phyloP scores from a whole-genome alignment of 768 basidiomycete species.

The Gelatoporia subvermispora region DNA sequence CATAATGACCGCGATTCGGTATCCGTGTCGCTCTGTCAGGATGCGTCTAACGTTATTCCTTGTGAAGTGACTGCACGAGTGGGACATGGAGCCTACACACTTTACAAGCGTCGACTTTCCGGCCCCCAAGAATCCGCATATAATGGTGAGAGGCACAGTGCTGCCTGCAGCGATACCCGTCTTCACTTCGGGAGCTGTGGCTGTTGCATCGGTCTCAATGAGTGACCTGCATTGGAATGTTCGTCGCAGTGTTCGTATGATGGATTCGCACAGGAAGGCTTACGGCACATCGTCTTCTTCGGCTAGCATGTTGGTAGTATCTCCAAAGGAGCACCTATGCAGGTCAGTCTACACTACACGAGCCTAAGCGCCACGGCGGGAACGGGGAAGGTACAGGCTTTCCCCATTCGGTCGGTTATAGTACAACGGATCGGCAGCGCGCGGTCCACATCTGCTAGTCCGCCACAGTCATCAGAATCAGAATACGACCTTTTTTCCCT shows the following conservation, averaged over 20 bases:
- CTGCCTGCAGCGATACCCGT: constrained; percentile 8
- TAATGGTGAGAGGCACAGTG: constrained; percentile 83
- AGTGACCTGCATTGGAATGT: constrained; percentile 17
- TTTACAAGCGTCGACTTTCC: constrained; percentile 92
- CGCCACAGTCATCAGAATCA: too few relatives aligned
- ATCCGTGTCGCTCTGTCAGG: constrained; percentile 89
- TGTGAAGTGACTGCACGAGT: background rate
- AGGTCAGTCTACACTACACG: too few relatives aligned
- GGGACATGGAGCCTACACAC: constrained; percentile 32
- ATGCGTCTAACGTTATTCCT: constrained; percentile 55
- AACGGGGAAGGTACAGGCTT: too few relatives aligned
- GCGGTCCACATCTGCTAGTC: too few relatives aligned
- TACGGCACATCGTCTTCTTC: constrained; percentile 64
- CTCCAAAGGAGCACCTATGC: too few relatives aligned
- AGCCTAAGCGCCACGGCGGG: too few relatives aligned
- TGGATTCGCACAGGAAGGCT: constrained; percentile 13
- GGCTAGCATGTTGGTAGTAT: constrained; percentile 34
- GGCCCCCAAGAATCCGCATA: constrained; percentile 91
- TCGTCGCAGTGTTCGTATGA: background rate
- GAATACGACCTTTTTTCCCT: too few relatives aligned
- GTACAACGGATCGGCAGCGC: too few relatives aligned
- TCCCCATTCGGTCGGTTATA: too few relatives aligned
- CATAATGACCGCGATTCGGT: constrained; percentile 96
- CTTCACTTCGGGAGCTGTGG: background rate
- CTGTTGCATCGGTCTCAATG: constrained; percentile 23